Percentiles rank a stretch among this genome's conserved stretches.
These are phyloP conservation scores for Fusarium sp. DNA, from an alignment of 2,329 filamentous ascomycete species.

Conservation along the genomic window DNA sequence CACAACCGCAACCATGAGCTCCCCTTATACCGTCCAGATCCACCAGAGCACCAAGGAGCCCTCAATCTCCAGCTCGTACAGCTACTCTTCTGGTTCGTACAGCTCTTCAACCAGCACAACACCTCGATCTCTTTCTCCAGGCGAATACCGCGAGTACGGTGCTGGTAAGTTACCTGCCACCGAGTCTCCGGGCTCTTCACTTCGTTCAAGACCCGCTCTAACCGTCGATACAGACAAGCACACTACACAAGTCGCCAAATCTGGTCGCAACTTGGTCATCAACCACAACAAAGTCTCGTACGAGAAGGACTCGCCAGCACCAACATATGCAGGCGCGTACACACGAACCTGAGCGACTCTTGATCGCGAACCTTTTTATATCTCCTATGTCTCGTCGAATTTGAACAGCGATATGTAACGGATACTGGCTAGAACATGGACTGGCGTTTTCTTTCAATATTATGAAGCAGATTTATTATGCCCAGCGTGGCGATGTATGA, in stretches of 20 bases:
- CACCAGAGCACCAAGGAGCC: slow-evolving; percentile 50
- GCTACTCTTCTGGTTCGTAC: slow-evolving; percentile 46
- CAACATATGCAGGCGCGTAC: slow-evolving; percentile 45
- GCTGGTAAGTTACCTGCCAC: slow-evolving; percentile 45
- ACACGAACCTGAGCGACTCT: slow-evolving; percentile 2
- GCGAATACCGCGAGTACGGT: slow-evolving; percentile 49
- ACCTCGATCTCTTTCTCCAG: slow-evolving; percentile 47
- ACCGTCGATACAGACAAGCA: slow-evolving; percentile 43
- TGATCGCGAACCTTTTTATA: neutral
- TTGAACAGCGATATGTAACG: slow-evolving; percentile 33
- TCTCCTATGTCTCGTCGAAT: slow-evolving; percentile 15
- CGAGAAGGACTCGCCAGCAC: slow-evolving; percentile 49
- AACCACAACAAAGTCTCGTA: slow-evolving; percentile 49
- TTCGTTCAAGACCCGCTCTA: slow-evolving; percentile 29
- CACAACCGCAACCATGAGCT: slow-evolving; percentile 43
- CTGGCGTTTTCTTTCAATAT: slow-evolving; percentile 36
- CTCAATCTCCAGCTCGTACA: slow-evolving; percentile 47
- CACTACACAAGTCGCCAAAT: slow-evolving; percentile 39
- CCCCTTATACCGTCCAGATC: slow-evolving; percentile 48
- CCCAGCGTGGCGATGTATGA: slow-evolving; percentile 36
- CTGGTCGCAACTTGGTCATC: slow-evolving; percentile 47
- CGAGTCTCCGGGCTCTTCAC: slow-evolving; percentile 15
- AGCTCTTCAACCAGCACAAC: slow-evolving; percentile 43
- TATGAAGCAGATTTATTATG: slow-evolving; percentile 26
- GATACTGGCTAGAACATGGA: slow-evolving; percentile 34